Evolutionary conservation across 805 yeast species (phyloP).

Genomic region (Lipomyces sp.): DNA sequence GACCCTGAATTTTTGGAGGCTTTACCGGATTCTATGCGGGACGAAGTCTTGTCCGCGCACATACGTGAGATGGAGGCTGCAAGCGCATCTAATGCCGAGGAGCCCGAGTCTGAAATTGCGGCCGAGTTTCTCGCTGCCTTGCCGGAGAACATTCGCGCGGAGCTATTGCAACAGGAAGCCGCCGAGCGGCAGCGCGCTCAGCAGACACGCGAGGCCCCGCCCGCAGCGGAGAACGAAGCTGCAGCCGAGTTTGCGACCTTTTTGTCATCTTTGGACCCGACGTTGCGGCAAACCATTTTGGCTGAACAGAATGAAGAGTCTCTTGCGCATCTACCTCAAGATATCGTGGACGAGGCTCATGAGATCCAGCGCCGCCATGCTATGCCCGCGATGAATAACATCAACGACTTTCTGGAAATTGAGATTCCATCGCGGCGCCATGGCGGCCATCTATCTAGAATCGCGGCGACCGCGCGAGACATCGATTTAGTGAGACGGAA

Average conservation of each 20-base stretch:
- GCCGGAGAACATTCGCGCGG: constrained; percentile 58
- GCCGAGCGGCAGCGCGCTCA: constrained; percentile 30
- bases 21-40: constrained; percentile 87
- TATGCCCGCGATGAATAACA: constrained; percentile 1
- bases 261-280: constrained; percentile 37
- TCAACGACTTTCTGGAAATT: constrained; percentile 9
- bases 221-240: constrained; percentile 2
- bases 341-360: constrained; percentile 37
- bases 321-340: constrained; percentile 35
- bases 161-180: constrained; percentile 36
- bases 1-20: constrained; percentile 90
- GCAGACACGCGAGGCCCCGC: constrained; percentile 27
- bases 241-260: constrained; percentile 36
- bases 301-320: constrained; percentile 37
- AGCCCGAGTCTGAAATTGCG: constrained; percentile 59
- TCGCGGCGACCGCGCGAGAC: constrained; percentile 10
- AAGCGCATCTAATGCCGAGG: constrained; percentile 44
- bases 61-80: constrained; percentile 60
- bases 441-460: background rate
- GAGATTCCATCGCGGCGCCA: constrained; percentile 6
- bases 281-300: constrained; percentile 35
- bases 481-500: constrained; percentile 24
- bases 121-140: constrained; percentile 77
- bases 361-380: constrained; percentile 28
- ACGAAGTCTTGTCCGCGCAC: constrained; percentile 85